Evolutionary conservation across 2,329 filamentous ascomycete species (phyloP), one percentile per base, ranked within the genome.

Genomic region (Venturia effusa): DNA sequence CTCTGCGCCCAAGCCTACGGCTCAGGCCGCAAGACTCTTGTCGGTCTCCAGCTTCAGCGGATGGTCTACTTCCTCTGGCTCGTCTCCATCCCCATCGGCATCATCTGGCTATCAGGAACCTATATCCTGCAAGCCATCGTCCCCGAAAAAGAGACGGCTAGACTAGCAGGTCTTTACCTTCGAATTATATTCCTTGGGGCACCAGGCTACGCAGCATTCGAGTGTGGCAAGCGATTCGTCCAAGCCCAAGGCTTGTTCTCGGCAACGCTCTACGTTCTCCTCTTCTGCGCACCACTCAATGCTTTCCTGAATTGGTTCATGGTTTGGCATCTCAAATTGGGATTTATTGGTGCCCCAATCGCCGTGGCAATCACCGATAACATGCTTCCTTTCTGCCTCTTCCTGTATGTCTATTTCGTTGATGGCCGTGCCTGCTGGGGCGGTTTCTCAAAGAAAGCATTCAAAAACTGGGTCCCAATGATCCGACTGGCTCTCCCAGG

Each of bases 1-100:
- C 84, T 97, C 2, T 97, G 93, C 74, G 85, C 93, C 0, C 93
- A 97, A 75, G 93, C 94, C 0, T 97, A 95, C 72, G 93, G 94
- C 2, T 95, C 90, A 0, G 93, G 93, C 0, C 89, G 88, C 73
- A 95, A 89, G 72, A 89, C 92, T 68, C 83, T 97, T 5, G 93
- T 97, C 65, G 93, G 90, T 1, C 74, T 94, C 63, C 90, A 94
- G 70, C 82, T 90, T 67, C 89, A 94, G 75, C 83, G 89, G 64
- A 93, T 93, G 89, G 79, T 89, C 1, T 88, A 81, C 71, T 92
- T 94, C 71, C 81, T 94, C 2, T 87, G 88, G 78, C 73, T 81
- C 2, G 81, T 92, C 67, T 88, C 85, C 1, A 80, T 91, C 22
- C 90, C 90, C 0, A 89, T 94, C 68, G 84, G 81, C 4, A 71